These are phyloP conservation scores for Daldinia concentrica DNA, from an alignment of 495 filamentous ascomycete genomes.

Conservation along the genomic window DNA sequence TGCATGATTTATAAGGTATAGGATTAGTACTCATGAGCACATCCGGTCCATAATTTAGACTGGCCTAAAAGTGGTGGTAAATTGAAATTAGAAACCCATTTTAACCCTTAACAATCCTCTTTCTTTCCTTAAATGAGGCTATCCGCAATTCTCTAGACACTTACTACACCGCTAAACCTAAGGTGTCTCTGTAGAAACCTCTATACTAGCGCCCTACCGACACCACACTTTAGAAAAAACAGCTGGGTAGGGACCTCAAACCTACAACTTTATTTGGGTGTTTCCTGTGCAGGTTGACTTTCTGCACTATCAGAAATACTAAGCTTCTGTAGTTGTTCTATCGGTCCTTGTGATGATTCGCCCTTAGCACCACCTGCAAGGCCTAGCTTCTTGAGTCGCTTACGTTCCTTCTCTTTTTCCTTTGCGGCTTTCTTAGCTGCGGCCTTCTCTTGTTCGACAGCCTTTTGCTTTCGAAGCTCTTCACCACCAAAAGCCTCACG, in stretches of 20 bases:
- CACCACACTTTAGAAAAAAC: conserved; percentile 10
- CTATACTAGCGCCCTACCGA: conserved; percentile 41
- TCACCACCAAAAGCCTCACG: conserved; percentile 76
- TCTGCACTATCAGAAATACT: conserved; percentile 14
- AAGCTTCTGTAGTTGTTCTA: conserved; percentile 39
- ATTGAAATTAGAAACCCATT: not conserved
- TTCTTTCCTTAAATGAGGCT: not conserved
- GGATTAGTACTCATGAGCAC: not conserved
- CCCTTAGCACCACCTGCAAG: conserved; percentile 41
- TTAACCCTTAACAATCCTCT: not conserved
- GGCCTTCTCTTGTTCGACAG: conserved; percentile 56
- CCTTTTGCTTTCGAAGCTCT: conserved; percentile 52
- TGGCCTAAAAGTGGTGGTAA: not conserved
- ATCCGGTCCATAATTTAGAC: not conserved
- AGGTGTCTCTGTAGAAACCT: conserved; percentile 35
- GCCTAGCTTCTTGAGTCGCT: conserved; percentile 60
- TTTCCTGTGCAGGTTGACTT: not conserved
- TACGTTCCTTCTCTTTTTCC: conserved; percentile 57
- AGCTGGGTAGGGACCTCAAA: not conserved
- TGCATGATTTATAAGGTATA: too few species aligned
- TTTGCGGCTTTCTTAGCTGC: conserved; percentile 68
- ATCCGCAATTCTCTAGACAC: conserved; percentile 1
- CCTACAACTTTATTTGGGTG: conserved; percentile 8
- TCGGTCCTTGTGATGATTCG: conserved; percentile 42
- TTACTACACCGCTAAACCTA: conserved; percentile 20